Evolutionary conservation across 1,139 yeast genomes (phyloP), one percentile per base, ranked within the genome.

Genomic region (Meyerozyma smithsonii): DNA sequence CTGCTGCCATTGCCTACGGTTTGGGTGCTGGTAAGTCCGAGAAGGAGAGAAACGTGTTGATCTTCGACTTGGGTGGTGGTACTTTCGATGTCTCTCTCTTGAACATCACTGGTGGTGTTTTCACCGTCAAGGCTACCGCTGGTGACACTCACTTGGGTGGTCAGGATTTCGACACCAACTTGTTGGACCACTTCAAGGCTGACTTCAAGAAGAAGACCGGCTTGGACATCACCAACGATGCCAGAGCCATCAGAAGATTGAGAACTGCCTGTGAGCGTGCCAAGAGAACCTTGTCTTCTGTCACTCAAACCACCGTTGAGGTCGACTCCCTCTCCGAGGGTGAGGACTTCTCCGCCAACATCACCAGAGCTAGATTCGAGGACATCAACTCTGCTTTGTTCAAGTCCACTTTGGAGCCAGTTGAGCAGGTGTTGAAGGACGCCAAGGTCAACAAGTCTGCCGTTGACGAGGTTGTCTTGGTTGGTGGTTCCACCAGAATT

Each of bases 101-200:
- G 70, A 86, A 88, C 79, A 88, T 92, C 68, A 95, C 94, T 68
- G 97, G 94, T 72, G 98, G 98, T 82, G 94, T 92, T 64, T 92
- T 90, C 84, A 90, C 95, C 66, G 98, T 92, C 66, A 90, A 90
- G 83, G 94, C 98, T 62, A 92, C 98, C 62, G 96, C 97, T 68
- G 98, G 98, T 88, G 97, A 92, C 78, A 92, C 98, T 63, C 98
- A 90, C 77, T 84, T 90, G 79, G 97, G 98, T 84, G 97, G 97
- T 84, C 96, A 90, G 80, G 97, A 90, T 79, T 90, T 90, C 75
- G 97, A 89, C 74, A 83, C 90, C 82, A 86, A 89, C 81, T 81
- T 90, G 66, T 85, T 90, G 67, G 92, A 86, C 71, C 88, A 80
- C 80, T 90, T 90, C 83, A 82, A 83, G 73, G 80, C 81, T 62